A percentile compares a stretch with the other conserved stretches of the same genome.
These are phyloP conservation scores for Ophiostoma sp. DNA, from an alignment of 2,329 filamentous ascomycete genomes.

Conservation along the genomic window DNA sequence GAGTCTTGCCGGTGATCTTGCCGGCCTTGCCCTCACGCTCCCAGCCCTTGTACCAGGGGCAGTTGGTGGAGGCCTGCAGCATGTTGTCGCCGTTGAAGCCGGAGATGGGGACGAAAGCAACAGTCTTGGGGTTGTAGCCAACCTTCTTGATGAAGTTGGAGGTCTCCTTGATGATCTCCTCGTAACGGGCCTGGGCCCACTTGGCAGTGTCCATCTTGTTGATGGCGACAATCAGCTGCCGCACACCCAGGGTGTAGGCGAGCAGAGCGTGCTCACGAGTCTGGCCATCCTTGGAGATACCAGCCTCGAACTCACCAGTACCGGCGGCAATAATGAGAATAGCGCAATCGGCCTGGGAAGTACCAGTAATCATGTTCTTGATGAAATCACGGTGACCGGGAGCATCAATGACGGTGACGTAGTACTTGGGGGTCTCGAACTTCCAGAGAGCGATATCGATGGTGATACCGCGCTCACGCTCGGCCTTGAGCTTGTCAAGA, in stretches of 20 bases:
- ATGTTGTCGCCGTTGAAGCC: constrained; percentile 99
- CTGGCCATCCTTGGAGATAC: constrained; percentile 99
- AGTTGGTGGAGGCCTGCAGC: constrained; percentile 83
- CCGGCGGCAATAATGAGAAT: constrained; percentile 99
- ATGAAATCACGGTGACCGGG: constrained; percentile 99
- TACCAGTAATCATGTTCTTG: constrained; percentile 99
- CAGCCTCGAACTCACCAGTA: constrained; percentile 99
- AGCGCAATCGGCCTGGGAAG: constrained; percentile 98
- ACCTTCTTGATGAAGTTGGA: constrained; percentile 99
- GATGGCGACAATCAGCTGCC: constrained; percentile 99
- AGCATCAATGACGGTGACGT: constrained; percentile 97
- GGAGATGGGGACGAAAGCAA: constrained; percentile 99
- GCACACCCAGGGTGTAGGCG: constrained; percentile 99
- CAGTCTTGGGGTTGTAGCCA: constrained; percentile 99
- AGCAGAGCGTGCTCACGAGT: constrained; percentile 99
- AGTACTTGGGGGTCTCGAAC: constrained; percentile 98
- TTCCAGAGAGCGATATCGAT: constrained; percentile 99
- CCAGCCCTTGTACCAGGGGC: constrained; percentile 99
- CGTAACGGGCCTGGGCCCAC: constrained; percentile 93
- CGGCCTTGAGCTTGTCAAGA: constrained; percentile 99
- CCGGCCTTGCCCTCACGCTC: constrained; percentile 92
- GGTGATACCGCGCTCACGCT: constrained; percentile 99
- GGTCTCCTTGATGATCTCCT: constrained; percentile 99
- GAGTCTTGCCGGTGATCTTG: constrained; percentile 90
- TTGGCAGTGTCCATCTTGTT: constrained; percentile 99